A percentile compares a stretch with the other conserved stretches of the same genome.
These are phyloP conservation scores for Flaveria ramosissima DNA, from an alignment of 129 eudicot genomes.

Conservation along the genomic window DNA sequence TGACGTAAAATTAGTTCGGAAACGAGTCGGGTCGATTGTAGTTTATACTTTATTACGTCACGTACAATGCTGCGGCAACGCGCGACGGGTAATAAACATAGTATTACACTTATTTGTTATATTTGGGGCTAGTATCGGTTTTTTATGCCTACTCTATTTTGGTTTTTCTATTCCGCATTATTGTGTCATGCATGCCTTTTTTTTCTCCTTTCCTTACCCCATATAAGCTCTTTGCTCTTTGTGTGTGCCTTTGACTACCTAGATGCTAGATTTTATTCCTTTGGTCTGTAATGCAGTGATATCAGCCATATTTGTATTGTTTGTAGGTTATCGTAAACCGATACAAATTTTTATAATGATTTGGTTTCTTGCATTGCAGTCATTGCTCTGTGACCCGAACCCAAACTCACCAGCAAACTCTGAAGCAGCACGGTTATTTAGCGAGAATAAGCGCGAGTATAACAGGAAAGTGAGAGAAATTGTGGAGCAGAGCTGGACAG, in stretches of 20 bases:
- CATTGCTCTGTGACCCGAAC: slow-evolving; percentile 78
- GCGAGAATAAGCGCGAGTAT: slow-evolving; percentile 81
- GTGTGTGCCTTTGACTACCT: background rate
- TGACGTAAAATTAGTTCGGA: too few relatives aligned
- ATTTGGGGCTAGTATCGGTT: background rate
- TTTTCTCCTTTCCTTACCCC: background rate
- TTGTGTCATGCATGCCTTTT: background rate
- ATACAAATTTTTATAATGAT: background rate
- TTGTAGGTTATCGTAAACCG: background rate
- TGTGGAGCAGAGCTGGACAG: slow-evolving; percentile 97
- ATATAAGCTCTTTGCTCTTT: background rate
- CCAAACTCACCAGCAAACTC: slow-evolving; percentile 93
- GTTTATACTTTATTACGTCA: too few relatives aligned
- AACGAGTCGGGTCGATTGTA: too few relatives aligned
- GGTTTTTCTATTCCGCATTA: background rate
- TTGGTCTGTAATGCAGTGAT: background rate
- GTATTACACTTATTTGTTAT: too few relatives aligned
- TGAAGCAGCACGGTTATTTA: slow-evolving; percentile 83
- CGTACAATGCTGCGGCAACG: too few relatives aligned
- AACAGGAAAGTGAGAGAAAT: slow-evolving; percentile 78
- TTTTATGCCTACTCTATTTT: background rate
- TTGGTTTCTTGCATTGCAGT: slow-evolving; percentile 42
- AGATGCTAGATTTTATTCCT: background rate
- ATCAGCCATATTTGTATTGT: background rate
- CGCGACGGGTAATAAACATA: too few relatives aligned